These are phyloP conservation scores for Ceratobasidium sp. DNA, from an alignment of 1,284 basidiomycete genomes.

Conservation along the genomic window DNA sequence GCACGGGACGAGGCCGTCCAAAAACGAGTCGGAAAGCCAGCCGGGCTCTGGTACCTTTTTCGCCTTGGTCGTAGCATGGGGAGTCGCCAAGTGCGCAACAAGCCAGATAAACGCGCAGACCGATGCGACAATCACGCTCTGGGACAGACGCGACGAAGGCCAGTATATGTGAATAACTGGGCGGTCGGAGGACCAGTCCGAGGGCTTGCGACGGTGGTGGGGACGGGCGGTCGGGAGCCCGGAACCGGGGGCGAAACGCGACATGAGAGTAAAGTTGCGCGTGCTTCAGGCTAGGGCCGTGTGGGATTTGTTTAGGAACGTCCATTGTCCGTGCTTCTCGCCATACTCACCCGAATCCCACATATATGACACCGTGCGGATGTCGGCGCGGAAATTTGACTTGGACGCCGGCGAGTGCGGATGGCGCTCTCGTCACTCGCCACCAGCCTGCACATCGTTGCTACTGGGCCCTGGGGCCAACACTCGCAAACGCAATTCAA, in stretches of 20 bases:
- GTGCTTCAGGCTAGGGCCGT: not conserved
- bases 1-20: constrained; percentile 28
- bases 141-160: constrained; percentile 30
- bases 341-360: not conserved
- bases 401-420: not conserved
- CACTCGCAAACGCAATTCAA: not conserved
- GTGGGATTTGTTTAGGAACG: not conserved
- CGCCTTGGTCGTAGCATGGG: not conserved
- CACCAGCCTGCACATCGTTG: not conserved
- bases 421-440: not conserved
- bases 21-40: constrained; percentile 21
- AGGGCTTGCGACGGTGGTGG: constrained; percentile 21
- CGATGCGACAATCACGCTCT: constrained; percentile 1
- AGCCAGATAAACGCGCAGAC: constrained; percentile 9
- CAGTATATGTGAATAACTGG: constrained; percentile 40
- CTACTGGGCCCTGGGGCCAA: not conserved
- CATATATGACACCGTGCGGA: constrained; percentile 10
- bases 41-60: constrained; percentile 15
- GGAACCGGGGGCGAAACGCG: constrained; percentile 24
- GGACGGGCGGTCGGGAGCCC: constrained; percentile 6
- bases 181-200: constrained; percentile 6
- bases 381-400: constrained; percentile 42
- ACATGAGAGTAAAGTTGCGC: constrained; percentile 11
- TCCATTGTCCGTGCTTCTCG: constrained; percentile 12
- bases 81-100: not conserved